Evolutionary conservation across 2,329 filamentous ascomycete species (phyloP).

Genomic region (Cadophora luteo-olivacea): DNA sequence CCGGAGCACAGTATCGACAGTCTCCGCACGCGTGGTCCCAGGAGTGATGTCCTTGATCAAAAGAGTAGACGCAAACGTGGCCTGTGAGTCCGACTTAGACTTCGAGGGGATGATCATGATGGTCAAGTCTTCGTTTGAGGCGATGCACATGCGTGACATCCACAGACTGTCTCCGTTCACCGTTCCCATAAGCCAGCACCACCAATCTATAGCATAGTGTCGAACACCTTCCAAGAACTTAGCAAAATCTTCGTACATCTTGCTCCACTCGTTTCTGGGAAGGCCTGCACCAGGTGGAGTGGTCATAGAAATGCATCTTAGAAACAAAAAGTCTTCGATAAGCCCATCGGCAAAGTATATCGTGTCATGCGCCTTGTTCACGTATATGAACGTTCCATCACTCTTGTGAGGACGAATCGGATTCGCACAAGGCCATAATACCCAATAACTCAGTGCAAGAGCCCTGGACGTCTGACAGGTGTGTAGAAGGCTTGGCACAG

Average conservation of each 20-base stretch:
- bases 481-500: constrained; percentile 14
- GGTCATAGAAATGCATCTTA: constrained; percentile 13
- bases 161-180: constrained; percentile 14
- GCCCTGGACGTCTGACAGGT: constrained; percentile 9
- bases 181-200: constrained; percentile 18
- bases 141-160: constrained; percentile 16
- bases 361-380: constrained; percentile 16
- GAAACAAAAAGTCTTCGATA: constrained; percentile 15
- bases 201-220: constrained; percentile 22
- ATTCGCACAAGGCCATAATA: constrained; percentile 12
- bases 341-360: constrained; percentile 22
- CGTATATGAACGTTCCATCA: constrained; percentile 16
- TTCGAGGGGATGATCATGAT: constrained; percentile 8
- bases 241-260: background rate
- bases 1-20: constrained; percentile 5
- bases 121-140: constrained; percentile 11
- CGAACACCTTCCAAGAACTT: background rate
- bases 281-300: background rate
- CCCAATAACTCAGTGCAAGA: constrained; percentile 11
- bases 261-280: constrained; percentile 10
- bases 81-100: too few relatives aligned
- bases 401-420: constrained; percentile 2
- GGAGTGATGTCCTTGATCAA: constrained; percentile 11
- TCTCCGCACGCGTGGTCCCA: constrained; percentile 10
- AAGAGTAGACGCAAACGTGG: background rate